Evolutionary conservation across 345 rosid species (phyloP).

Genomic region (Bretschneidera sinensis): DNA sequence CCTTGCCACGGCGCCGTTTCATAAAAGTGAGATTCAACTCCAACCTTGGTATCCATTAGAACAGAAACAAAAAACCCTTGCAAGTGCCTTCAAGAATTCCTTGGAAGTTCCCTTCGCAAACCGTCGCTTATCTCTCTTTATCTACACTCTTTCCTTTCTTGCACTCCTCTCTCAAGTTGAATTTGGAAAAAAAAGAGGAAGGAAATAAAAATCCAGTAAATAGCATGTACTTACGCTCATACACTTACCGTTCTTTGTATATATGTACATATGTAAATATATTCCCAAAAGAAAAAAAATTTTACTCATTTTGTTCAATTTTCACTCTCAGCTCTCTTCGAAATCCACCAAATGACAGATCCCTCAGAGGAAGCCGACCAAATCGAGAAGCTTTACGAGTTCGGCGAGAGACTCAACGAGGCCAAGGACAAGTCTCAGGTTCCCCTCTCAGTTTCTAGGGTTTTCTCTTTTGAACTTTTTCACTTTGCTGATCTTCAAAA

Average conservation of each 20-base stretch:
- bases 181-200: too few relatives aligned
- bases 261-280: not conserved
- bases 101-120: too few relatives aligned
- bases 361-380: constrained; percentile 58
- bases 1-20: too few relatives aligned
- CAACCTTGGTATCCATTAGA: too few relatives aligned
- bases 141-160: too few relatives aligned
- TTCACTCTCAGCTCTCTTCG: constrained; percentile 30
- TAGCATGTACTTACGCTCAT: not conserved
- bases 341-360: constrained; percentile 51
- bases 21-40: too few relatives aligned
- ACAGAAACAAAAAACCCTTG: too few relatives aligned
- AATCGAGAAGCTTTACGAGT: constrained; percentile 97
- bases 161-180: too few relatives aligned
- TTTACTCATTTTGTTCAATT: constrained; percentile 15
- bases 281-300: not conserved
- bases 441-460: constrained; percentile 16
- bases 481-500: not conserved
- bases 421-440: constrained; percentile 98
- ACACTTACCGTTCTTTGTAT: not conserved
- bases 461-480: constrained; percentile 4
- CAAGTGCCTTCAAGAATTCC: too few relatives aligned
- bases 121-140: too few relatives aligned
- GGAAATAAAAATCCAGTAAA: too few relatives aligned
- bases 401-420: constrained; percentile 87